Percentiles rank a stretch among this genome's conserved stretches.
phyloP scores from a whole-genome alignment of 2,329 filamentous ascomycete genomes.

The Plenodomus lindquistii region DNA sequence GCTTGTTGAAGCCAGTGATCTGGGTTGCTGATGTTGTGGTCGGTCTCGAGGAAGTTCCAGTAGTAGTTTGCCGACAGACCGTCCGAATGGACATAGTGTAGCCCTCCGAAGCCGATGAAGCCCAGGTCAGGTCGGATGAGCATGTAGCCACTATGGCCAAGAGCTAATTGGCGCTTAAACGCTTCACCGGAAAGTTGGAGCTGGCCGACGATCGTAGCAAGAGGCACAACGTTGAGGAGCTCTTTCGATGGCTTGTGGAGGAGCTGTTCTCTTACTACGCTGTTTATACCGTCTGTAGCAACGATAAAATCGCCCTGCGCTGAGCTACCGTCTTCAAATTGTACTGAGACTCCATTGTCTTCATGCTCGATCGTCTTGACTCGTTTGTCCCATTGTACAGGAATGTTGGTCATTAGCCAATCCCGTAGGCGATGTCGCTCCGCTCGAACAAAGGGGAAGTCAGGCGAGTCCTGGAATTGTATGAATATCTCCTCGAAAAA shows the following conservation, averaged over 20 bases:
- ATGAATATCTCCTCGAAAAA: neutral
- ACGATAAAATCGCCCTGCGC: conserved; percentile 54
- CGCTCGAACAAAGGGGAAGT: conserved; percentile 6
- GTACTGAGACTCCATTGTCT: conserved; percentile 47
- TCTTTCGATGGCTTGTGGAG: conserved; percentile 1
- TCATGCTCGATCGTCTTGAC: conserved; percentile 42
- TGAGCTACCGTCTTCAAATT: conserved; percentile 48
- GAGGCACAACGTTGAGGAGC: conserved; percentile 5
- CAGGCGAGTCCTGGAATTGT: conserved; percentile 1
- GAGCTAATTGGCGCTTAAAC: conserved; percentile 9
- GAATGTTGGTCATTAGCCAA: conserved; percentile 34
- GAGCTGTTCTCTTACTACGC: conserved; percentile 7
- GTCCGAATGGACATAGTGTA: conserved; percentile 8
- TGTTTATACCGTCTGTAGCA: conserved; percentile 55
- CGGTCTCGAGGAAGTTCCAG: conserved; percentile 7
- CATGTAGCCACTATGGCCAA: conserved; percentile 4
- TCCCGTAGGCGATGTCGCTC: conserved; percentile 5
- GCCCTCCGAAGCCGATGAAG: conserved; percentile 3
- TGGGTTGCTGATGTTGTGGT: conserved; percentile 4
- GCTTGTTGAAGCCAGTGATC: conserved; percentile 12
- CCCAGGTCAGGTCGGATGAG: conserved; percentile 6
- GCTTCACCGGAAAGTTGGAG: conserved; percentile 5
- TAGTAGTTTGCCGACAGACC: conserved; percentile 4
- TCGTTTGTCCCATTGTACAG: conserved; percentile 43
- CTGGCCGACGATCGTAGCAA: conserved; percentile 7